A percentile compares a stretch with the other conserved stretches of the same genome.
These are phyloP conservation scores for Helianthus tuberosus DNA, from an alignment of 129 eudicot genomes.

Conservation along the genomic window DNA sequence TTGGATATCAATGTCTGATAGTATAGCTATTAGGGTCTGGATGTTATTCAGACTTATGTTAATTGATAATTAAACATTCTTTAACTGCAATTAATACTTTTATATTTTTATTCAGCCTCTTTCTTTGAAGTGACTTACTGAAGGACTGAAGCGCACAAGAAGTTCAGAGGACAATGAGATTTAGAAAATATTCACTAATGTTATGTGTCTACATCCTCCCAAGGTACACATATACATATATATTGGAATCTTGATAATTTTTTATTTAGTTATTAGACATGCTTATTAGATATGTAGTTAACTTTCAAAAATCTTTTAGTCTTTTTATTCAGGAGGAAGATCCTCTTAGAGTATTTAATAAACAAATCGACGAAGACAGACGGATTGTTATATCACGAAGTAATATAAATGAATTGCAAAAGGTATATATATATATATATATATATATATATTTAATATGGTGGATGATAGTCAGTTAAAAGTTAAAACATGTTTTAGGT, in stretches of 20 bases:
- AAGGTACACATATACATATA: constrained; percentile 50
- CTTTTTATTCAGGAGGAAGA: constrained; percentile 71
- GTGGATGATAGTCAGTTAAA: neutral
- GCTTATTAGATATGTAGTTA: neutral
- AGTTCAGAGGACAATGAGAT: constrained; percentile 69
- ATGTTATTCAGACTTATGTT: no score
- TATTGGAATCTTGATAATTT: neutral
- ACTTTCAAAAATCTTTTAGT: neutral
- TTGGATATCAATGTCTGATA: no score
- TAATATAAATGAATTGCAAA: constrained; percentile 76
- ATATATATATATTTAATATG: neutral
- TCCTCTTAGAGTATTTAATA: constrained; percentile 59
- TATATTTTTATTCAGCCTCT: constrained; percentile 65
- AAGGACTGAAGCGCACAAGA: constrained; percentile 69
- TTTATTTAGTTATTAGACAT: neutral
- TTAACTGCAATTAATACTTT: neutral
- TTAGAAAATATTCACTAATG: constrained; percentile 75
- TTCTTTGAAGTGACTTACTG: constrained; percentile 78
- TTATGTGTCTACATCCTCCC: constrained; percentile 69
- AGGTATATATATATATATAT: constrained; percentile 72
- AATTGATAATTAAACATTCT: neutral
- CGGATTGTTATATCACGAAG: constrained; percentile 85
- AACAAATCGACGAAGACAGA: constrained; percentile 93
- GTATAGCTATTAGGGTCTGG: no score
- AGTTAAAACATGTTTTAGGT: neutral